Evolutionary conservation across 345 rosid species (phyloP).

Genomic region (Acer campestre): DNA sequence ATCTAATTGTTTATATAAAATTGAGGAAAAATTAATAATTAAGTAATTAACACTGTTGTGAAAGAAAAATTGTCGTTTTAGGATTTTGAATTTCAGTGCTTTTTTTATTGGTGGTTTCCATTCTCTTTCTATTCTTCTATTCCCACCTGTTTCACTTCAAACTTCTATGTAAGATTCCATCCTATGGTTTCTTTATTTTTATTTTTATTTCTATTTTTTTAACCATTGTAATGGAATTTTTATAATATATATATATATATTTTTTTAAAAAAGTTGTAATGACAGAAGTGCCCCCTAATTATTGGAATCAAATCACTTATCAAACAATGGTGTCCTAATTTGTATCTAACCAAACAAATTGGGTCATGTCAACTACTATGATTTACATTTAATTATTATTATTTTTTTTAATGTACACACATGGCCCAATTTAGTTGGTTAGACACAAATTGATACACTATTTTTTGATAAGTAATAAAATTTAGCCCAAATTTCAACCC

Average conservation of each 20-base stretch:
- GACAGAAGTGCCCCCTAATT: slow-evolving; percentile 18
- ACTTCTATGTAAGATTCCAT: slow-evolving; percentile 51
- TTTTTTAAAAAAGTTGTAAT: not conserved
- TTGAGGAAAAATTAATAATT: slow-evolving; percentile 4
- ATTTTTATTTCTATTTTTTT: not conserved
- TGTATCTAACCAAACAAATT: too few species aligned
- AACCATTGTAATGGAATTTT: not conserved
- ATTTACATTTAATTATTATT: too few species aligned
- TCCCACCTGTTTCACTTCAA: slow-evolving; percentile 30
- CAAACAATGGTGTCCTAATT: too few species aligned
- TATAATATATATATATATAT: not conserved
- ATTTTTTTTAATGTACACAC: too few species aligned
- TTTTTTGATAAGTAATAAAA: too few species aligned
- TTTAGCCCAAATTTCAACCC: too few species aligned
- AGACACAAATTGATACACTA: too few species aligned
- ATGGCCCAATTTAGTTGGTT: too few species aligned
- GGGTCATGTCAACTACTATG: too few species aligned
- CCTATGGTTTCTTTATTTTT: slow-evolving; percentile 20
- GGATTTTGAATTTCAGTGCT: slow-evolving; percentile 50
- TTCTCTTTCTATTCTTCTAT: slow-evolving; percentile 53
- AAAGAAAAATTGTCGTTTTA: slow-evolving; percentile 31
- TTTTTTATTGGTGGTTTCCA: slow-evolving; percentile 41
- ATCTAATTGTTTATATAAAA: not conserved
- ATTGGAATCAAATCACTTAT: not conserved
- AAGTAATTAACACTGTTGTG: not conserved